Evolutionary conservation across 2,329 filamentous ascomycete species (phyloP), one percentile per base, ranked within the genome.

Genomic region (Sporothrix globosa): DNA sequence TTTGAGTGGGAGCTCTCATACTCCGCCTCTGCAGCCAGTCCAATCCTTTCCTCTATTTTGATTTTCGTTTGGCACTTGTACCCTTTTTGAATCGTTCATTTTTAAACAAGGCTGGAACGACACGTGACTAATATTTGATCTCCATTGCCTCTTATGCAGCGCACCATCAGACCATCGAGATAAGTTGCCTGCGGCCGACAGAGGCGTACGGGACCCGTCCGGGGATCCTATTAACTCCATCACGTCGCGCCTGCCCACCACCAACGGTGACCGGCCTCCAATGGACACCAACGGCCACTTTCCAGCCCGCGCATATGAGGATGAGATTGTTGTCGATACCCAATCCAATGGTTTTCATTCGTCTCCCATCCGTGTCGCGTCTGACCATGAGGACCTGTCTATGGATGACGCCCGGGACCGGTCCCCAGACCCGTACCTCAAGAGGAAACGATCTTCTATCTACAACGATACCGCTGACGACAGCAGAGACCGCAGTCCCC

Each of bases 401-500:
- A 84, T 84, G 81, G 77, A 77, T 0, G 82, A 84, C 48, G 78
- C 71, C 3, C 81, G 82, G 2, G 76, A 81, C 3, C 76, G 77
- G 5, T 74, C 76, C 9, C 78, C 79, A 1, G 74, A 77, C 41
- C 79, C 82, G 65, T 83, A 84, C 68, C 81, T 83, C 0, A 89
- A 89, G 78, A 83, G 87, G 44, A 89, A 89, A 77, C 83, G 87
- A 13, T 78, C 79, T 1, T 83, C 84, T 0, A 75, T 83, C 48
- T 85, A 86, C 72, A 81, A 82, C 63, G 83, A 87, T 67, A 74
- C 84, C 2, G 82, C 81, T 65, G 85, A 86, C 70, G 81, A 82
- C 46, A 82, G 4, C 10, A n/a, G 63, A 39, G 46, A 27, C 19
- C 63, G 63, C 46, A 53, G 27, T 27, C 46, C 46, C n/a, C 19